Conservation (phyloP, 768 basidiomycete species). For the Tulasnella sp. region DNA sequence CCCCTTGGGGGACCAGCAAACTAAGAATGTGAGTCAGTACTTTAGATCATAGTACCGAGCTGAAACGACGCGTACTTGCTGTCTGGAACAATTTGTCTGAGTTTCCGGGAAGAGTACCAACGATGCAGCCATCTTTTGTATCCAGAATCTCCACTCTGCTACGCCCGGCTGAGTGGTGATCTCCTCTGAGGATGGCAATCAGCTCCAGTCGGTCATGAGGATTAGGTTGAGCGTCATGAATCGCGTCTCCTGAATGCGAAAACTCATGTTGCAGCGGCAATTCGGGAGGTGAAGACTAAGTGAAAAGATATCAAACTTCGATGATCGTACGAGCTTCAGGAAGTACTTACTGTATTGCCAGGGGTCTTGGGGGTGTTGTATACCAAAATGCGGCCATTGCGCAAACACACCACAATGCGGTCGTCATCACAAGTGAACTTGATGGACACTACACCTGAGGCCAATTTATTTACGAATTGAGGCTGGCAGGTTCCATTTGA, state of each 20-base stretch:
- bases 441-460: not conserved
- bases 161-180: not conserved
- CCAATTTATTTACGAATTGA: not conserved
- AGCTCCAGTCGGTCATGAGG: slow-evolving; percentile 9
- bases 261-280: slow-evolving; percentile 10
- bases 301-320: not conserved
- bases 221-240: slow-evolving; percentile 14
- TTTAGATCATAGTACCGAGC: not conserved
- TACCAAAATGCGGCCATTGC: slow-evolving; percentile 8
- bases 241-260: slow-evolving; percentile 11
- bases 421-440: slow-evolving; percentile 15
- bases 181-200: slow-evolving; percentile 10
- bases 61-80: not conserved
- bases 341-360: not conserved
- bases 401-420: slow-evolving; percentile 11
- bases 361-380: slow-evolving; percentile 1
- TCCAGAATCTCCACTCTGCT: slow-evolving; percentile 16
- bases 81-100: not conserved
- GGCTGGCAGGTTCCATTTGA: not conserved
- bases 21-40: not conserved
- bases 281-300: not conserved
- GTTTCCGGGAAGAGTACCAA: not conserved
- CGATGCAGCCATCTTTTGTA: not conserved
- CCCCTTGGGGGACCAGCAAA: slow-evolving; percentile 16
- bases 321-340: not conserved